A percentile compares a stretch with the other conserved stretches of the same genome.
Conservation (phyloP, 176 grass and related monocot genomes). For the bread wheat (Triticum aestivum) region IWGSC_CS_RefSeq_v2.1 NC_057800.1:69851449-69851948, state of each 20-base stretch:
- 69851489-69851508: slow-evolving; percentile 22
- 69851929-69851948: neutral
- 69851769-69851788: neutral
- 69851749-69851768: neutral
- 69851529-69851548: slow-evolving; percentile 95
- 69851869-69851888: slow-evolving; percentile 77
- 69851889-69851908: neutral
- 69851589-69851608: slow-evolving; percentile 78
- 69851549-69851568: slow-evolving; percentile 98
- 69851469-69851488: neutral
- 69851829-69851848: slow-evolving; percentile 52
- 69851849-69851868: slow-evolving; percentile 69
- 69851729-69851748: neutral
- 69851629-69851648: neutral
- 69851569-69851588: slow-evolving; percentile 99
- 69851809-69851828: slow-evolving; percentile 47
- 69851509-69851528: slow-evolving; percentile 71
- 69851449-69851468: slow-evolving; percentile 20
- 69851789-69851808: slow-evolving; percentile 2
- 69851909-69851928: neutral
- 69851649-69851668: slow-evolving; percentile 27
- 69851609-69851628: slow-evolving; percentile 16
- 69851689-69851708: slow-evolving; percentile 91
- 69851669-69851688: slow-evolving; percentile 82
- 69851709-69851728: slow-evolving; percentile 88